These are phyloP conservation scores for Solanum bulbocastanum DNA, from an alignment of 257 asterid genomes.

Conservation along the genomic window DNA sequence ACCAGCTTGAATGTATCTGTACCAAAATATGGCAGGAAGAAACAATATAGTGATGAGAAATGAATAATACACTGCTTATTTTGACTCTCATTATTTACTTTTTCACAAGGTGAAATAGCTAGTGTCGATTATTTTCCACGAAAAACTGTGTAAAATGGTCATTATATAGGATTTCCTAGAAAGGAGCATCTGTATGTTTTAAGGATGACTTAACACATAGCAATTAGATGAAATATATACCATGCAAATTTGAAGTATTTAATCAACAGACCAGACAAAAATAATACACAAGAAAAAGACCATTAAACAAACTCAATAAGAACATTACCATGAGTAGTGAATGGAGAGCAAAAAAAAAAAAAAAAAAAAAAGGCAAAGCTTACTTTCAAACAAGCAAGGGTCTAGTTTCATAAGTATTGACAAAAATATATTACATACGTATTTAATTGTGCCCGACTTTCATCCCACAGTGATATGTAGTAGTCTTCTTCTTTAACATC, in stretches of 20 bases:
- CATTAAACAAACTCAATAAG: not conserved
- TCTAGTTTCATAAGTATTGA: not conserved
- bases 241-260: not conserved
- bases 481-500: slow-evolving; percentile 85
- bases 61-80: no score
- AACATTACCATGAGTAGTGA: not conserved
- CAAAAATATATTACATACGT: slow-evolving; percentile 39
- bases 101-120: not conserved
- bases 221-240: no score
- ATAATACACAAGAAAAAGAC: no score
- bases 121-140: not conserved
- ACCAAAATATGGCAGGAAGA: not conserved
- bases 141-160: not conserved
- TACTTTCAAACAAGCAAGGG: not conserved
- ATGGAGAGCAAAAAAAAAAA: no score
- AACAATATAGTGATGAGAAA: no score
- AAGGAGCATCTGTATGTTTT: not conserved
- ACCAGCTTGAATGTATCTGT: slow-evolving; percentile 59
- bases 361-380: not conserved
- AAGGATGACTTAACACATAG: not conserved
- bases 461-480: slow-evolving; percentile 65
- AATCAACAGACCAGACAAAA: not conserved
- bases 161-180: not conserved
- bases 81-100: not conserved
- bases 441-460: slow-evolving; percentile 75